Conservation (phyloP, 805 yeast species). For the Cyberlindnera saturnus region DNA sequence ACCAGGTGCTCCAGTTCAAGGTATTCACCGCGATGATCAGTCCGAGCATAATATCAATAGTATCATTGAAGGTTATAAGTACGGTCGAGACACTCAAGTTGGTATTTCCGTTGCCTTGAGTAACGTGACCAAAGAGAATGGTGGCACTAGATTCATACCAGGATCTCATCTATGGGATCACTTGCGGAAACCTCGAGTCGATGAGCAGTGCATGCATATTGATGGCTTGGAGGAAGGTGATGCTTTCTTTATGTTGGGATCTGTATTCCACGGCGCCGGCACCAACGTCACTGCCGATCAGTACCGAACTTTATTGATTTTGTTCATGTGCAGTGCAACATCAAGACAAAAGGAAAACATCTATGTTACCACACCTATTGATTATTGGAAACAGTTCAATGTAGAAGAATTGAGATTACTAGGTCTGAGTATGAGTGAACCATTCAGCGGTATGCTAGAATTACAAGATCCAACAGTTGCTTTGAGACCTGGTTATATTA, state of each 20-base stretch:
- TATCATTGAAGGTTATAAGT: neutral
- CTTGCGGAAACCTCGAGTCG: constrained; percentile 17
- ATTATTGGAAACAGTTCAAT: constrained; percentile 16
- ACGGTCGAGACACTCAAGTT: constrained; percentile 2
- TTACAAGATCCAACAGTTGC: constrained; percentile 5
- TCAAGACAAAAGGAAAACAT: constrained; percentile 28
- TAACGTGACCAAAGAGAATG: constrained; percentile 17
- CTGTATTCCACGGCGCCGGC: constrained; percentile 27
- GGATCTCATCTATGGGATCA: constrained; percentile 32
- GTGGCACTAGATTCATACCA: constrained; percentile 28
- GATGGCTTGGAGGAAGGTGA: constrained; percentile 28
- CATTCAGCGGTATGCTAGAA: constrained; percentile 7
- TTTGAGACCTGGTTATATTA: constrained; percentile 1
- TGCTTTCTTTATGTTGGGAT: constrained; percentile 26
- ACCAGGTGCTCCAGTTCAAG: constrained; percentile 1
- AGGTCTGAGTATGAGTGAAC: constrained; percentile 8
- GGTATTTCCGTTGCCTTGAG: constrained; percentile 3
- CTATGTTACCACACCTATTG: constrained; percentile 18
- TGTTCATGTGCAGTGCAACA: constrained; percentile 26
- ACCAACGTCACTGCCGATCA: constrained; percentile 24
- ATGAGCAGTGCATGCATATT: constrained; percentile 19
- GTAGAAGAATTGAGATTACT: constrained; percentile 2
- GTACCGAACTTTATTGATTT: constrained; percentile 21
- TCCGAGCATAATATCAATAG: constrained; percentile 1
- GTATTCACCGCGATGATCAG: constrained; percentile 2